Base-by-base conservation (phyloP, 257 asterid genomes). In the Rhazya stricta region DNA sequence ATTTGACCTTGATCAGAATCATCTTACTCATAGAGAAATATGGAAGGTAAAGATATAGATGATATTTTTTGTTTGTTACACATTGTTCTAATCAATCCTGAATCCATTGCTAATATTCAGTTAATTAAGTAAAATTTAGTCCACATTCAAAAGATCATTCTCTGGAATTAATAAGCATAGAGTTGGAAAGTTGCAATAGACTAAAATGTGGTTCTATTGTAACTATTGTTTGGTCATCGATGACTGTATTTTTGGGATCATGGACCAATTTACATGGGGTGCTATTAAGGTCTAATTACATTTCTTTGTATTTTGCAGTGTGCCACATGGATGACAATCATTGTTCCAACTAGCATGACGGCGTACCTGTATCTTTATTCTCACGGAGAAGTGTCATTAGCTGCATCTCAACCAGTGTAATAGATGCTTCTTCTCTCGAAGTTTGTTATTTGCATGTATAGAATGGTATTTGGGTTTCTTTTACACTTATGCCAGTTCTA, bases 401-500 rank as follows among this genome's bases (percentile, higher is more conserved):
- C 99, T 74, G 99, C 99, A 71, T 95, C 88, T 79, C 99, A 95
- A 95, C 99, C 99, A 89, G 99, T 95, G 99, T 95, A 95, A 93
- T 95, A 95, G 99, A 95, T 95, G 94, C 89, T 86, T 88, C 98
- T 85, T 88, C 81, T 90, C 79, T 76, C 80, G 46, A 71, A 68
- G 41, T 50, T 65, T 30, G 25, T 11, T 62, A 12, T 36, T 53
- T 16, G 34, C 32, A 29, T 53, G 66, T 51, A 19, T 62, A 41
- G n/a, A 15, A 51, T 46, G 66, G 63, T 76, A 7, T 23, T 46
- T 34, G 41, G 18, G 10, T 62, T 63, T 60, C 8, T 11, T 45
- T 65, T 19, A 37, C 36, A 23, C 29, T 29, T 53, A 34, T 56
- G 51, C 61, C 48, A 19, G 43, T 41, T 54, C 39, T 6, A 18